Evolutionary conservation across 2,329 filamentous ascomycete species (phyloP).

Genomic region (Colletotrichum paranaense): DNA sequence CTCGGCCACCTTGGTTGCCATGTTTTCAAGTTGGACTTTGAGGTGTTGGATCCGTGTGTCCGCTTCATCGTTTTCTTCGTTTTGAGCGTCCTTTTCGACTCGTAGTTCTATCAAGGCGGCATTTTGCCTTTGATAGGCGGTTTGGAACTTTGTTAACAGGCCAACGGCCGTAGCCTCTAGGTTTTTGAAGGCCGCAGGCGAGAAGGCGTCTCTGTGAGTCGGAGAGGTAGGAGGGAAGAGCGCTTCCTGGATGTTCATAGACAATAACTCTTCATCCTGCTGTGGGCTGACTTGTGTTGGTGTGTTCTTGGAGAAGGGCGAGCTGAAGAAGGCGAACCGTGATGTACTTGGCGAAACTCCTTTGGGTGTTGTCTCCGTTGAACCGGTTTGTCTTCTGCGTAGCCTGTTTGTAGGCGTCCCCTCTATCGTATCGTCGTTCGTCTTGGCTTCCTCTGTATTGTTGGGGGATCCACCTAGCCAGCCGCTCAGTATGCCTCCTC

Average conservation of each 20-base stretch:
- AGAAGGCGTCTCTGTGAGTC: slow-evolving; percentile 61
- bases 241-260: slow-evolving; percentile 64
- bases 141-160: slow-evolving; percentile 66
- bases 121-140: slow-evolving; percentile 67
- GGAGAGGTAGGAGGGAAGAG: slow-evolving; percentile 61
- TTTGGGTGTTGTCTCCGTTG: slow-evolving; percentile 46
- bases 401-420: slow-evolving; percentile 47
- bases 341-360: slow-evolving; percentile 46
- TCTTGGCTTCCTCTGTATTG: slow-evolving; percentile 37
- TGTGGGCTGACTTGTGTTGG: slow-evolving; percentile 38
- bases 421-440: slow-evolving; percentile 38
- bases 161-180: slow-evolving; percentile 68
- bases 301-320: slow-evolving; percentile 54
- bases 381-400: slow-evolving; percentile 34
- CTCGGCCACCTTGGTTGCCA: slow-evolving; percentile 64
- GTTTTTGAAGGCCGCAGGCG: slow-evolving; percentile 70
- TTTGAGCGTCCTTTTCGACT: slow-evolving; percentile 63
- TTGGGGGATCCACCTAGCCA: slow-evolving; percentile 45
- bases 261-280: slow-evolving; percentile 64
- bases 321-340: slow-evolving; percentile 59
- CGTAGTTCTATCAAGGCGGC: slow-evolving; percentile 61
- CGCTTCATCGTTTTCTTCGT: slow-evolving; percentile 67
- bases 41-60: slow-evolving; percentile 62
- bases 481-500: slow-evolving; percentile 43
- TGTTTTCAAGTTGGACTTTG: slow-evolving; percentile 69